Percentiles rank a stretch among this genome's conserved stretches.
phyloP scores from a whole-genome alignment of 768 basidiomycete species.

The Suillus alpinus region DNA sequence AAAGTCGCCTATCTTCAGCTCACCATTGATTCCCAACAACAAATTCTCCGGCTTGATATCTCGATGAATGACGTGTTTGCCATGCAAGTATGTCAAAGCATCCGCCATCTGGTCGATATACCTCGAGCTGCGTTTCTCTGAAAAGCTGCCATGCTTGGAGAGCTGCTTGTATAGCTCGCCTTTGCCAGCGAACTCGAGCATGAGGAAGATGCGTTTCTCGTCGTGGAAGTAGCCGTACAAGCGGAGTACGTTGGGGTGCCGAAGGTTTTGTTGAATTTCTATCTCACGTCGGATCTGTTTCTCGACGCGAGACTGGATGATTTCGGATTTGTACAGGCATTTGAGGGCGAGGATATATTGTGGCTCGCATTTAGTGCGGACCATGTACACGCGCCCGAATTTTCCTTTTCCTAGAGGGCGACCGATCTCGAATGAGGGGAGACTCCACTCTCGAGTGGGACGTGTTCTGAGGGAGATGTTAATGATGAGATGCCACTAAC shows the following conservation, averaged over 20 bases:
- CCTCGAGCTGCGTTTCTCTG: conserved; percentile 81
- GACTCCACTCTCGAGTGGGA: conserved; percentile 82
- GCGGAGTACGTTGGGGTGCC: conserved; percentile 92
- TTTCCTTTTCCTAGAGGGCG: conserved; percentile 98
- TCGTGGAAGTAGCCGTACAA: conserved; percentile 99
- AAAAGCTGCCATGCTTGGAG: conserved; percentile 80
- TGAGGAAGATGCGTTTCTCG: conserved; percentile 94
- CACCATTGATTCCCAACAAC: conserved; percentile 90
- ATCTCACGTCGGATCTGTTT: conserved; percentile 98
- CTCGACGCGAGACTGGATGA: conserved; percentile 87
- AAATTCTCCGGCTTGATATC: conserved; percentile 99
- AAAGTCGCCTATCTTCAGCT: conserved; percentile 97
- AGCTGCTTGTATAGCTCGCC: conserved; percentile 98
- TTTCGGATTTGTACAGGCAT: conserved; percentile 94
- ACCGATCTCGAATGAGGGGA: conserved; percentile 90
- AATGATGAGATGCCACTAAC: conserved; percentile 7
- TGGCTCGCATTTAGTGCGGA: conserved; percentile 84
- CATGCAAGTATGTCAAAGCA: conserved; percentile 86
- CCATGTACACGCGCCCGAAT: conserved; percentile 98
- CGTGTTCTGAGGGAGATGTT: conserved; percentile 41
- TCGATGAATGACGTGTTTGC: conserved; percentile 96
- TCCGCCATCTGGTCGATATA: conserved; percentile 99
- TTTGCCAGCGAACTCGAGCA: conserved; percentile 96
- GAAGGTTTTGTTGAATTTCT: conserved; percentile 94
- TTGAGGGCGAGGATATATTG: conserved; percentile 96